Percentiles rank a stretch among this genome's conserved stretches.
Conservation (phyloP, 2,329 filamentous ascomycete genomes). For the Xylaria sp. region DNA sequence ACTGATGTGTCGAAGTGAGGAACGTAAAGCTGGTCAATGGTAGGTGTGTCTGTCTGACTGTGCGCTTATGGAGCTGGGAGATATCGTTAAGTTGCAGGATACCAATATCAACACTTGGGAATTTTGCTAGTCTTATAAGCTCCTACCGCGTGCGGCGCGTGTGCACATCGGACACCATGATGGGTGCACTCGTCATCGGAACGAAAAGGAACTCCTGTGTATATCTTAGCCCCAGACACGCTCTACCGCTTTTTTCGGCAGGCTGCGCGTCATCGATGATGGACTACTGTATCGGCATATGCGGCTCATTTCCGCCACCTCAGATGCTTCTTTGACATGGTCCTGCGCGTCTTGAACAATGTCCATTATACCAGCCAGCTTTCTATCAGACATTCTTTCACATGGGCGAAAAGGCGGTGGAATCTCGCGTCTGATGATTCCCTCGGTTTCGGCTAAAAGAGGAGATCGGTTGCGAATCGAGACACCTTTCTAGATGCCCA, state of each 20-base stretch:
- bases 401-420: constrained; percentile 12
- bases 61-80: not conserved
- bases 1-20: not conserved
- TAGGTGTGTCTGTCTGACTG: not conserved
- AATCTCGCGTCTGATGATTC: not conserved
- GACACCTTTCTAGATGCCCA: not conserved
- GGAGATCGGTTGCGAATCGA: not conserved
- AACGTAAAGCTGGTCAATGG: not conserved
- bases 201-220: not conserved
- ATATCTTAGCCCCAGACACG: not conserved
- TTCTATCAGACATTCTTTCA: constrained; percentile 2
- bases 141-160: not conserved
- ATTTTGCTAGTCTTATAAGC: constrained; percentile 19
- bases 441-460: not conserved
- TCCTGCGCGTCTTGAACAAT: constrained; percentile 16
- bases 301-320: too few species aligned
- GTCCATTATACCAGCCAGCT: not conserved
- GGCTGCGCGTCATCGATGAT: not conserved
- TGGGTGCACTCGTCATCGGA: not conserved
- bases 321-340: constrained; percentile 10
- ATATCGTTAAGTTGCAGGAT: constrained; percentile 1
- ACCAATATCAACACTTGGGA: not conserved
- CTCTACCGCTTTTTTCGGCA: constrained; percentile 21
- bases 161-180: constrained; percentile 3
- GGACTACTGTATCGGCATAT: not conserved